Evolutionary conservation across 306 rosid species (phyloP).

Genomic region (Prunus mongolica): DNA sequence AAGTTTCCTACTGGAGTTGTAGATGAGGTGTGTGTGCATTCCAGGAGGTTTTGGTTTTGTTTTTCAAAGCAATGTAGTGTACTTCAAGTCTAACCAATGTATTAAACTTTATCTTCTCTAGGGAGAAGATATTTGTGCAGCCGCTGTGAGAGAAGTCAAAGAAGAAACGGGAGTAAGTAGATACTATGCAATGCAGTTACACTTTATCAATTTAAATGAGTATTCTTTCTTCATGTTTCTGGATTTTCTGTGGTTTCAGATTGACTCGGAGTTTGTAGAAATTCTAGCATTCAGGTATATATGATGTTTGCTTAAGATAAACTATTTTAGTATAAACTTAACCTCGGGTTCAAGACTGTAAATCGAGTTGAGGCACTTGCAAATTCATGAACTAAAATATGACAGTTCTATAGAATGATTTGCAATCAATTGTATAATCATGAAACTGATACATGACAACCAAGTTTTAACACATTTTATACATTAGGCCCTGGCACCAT

Average conservation of each 20-base stretch:
- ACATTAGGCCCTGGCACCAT: neutral
- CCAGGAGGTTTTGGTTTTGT: neutral
- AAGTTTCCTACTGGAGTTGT: conserved; percentile 85
- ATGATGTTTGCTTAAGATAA: neutral
- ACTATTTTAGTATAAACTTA: neutral
- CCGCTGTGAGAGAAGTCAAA: conserved; percentile 80
- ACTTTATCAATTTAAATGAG: neutral
- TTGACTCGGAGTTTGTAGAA: conserved; percentile 79
- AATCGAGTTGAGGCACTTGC: neutral
- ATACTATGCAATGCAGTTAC: neutral
- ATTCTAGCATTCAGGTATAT: conserved; percentile 73
- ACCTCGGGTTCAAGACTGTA: neutral
- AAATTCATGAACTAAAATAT: neutral
- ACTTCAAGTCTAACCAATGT: conserved; percentile 10
- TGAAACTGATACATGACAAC: neutral
- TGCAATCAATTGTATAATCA: neutral
- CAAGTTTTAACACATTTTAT: neutral
- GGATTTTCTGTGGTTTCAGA: conserved; percentile 46
- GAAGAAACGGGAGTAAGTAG: conserved; percentile 91
- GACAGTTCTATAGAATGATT: neutral
- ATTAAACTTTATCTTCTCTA: conserved; percentile 20
- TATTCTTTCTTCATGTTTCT: conserved; percentile 5
- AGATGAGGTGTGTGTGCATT: conserved; percentile 51
- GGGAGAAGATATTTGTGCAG: conserved; percentile 85
- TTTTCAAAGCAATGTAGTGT: conserved; percentile 1